Percentiles rank a stretch among this genome's conserved stretches.
These are phyloP conservation scores for Tolypocladium ophioglossoides DNA, from an alignment of 2,329 filamentous ascomycete genomes.

Conservation along the genomic window DNA sequence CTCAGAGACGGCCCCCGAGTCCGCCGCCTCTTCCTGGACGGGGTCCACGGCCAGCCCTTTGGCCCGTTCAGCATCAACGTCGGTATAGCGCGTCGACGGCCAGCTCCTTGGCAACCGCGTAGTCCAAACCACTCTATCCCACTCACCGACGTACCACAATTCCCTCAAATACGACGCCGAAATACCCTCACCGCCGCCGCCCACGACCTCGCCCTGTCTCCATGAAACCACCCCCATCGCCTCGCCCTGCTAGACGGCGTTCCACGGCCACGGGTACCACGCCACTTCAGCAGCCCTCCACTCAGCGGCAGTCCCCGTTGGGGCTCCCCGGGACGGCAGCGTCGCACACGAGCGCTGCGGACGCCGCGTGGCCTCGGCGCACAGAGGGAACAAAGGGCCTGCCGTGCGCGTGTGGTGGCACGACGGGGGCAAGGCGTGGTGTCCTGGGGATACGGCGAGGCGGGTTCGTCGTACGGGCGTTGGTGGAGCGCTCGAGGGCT, in stretches of 20 bases:
- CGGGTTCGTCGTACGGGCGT: neutral
- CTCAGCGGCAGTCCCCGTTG: too few species aligned
- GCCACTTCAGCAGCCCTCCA: neutral
- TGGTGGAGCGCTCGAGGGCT: neutral
- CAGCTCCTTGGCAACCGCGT: neutral
- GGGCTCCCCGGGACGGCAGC: neutral
- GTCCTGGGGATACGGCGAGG: neutral
- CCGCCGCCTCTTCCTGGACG: neutral
- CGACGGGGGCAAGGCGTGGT: too few species aligned
- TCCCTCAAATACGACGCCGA: neutral
- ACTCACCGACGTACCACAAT: neutral
- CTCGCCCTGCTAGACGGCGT: neutral
- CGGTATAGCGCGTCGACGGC: neutral
- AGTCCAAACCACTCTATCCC: neutral
- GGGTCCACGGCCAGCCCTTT: too few species aligned
- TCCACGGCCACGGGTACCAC: neutral
- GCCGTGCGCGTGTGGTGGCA: neutral
- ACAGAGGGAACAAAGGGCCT: neutral
- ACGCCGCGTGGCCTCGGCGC: neutral
- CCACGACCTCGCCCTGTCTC: neutral
- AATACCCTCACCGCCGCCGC: neutral
- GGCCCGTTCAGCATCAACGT: neutral
- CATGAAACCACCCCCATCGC: neutral
- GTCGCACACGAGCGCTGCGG: neutral
- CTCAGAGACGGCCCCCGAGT: neutral